A percentile compares a stretch with the other conserved stretches of the same genome.
Evolutionary conservation across 768 basidiomycete genomes (phyloP).

Genomic region (Xanthoconium stramineum): DNA sequence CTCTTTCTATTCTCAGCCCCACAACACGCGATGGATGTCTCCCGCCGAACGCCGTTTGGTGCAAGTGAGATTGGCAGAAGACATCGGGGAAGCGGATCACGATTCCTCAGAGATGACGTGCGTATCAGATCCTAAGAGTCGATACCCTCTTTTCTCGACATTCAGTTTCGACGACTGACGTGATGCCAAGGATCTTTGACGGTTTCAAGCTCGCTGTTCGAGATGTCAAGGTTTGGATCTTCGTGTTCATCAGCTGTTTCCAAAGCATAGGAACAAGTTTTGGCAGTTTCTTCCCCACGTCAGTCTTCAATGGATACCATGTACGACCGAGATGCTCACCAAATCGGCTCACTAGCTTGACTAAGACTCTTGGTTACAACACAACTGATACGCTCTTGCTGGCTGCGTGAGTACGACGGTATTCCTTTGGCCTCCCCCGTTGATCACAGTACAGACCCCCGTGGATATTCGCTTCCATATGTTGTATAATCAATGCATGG

Average conservation of each 20-base stretch:
- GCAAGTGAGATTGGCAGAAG: slow-evolving; percentile 64
- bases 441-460: slow-evolving; percentile 44
- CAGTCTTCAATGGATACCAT: slow-evolving; percentile 7
- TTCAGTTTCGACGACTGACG: background rate
- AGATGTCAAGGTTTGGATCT: slow-evolving; percentile 52
- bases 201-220: slow-evolving; percentile 54
- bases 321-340: background rate
- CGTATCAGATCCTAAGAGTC: background rate
- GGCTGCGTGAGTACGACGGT: slow-evolving; percentile 44
- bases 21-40: slow-evolving; percentile 61
- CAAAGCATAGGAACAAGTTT: slow-evolving; percentile 57
- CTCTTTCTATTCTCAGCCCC: slow-evolving; percentile 36
- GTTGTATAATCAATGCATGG: slow-evolving; percentile 52
- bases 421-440: background rate
- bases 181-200: slow-evolving; percentile 37
- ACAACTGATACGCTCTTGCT: slow-evolving; percentile 60
- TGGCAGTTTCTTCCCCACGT: slow-evolving; percentile 58
- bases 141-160: background rate
- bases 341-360: slow-evolving; percentile 36
- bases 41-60: slow-evolving; percentile 51
- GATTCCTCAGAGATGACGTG: slow-evolving; percentile 31
- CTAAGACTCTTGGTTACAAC: slow-evolving; percentile 56
- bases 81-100: slow-evolving; percentile 63
- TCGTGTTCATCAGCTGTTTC: slow-evolving; percentile 49
- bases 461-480: slow-evolving; percentile 52